Conservation (phyloP, 805 yeast genomes). For the Kuraishia ogatae region DNA sequence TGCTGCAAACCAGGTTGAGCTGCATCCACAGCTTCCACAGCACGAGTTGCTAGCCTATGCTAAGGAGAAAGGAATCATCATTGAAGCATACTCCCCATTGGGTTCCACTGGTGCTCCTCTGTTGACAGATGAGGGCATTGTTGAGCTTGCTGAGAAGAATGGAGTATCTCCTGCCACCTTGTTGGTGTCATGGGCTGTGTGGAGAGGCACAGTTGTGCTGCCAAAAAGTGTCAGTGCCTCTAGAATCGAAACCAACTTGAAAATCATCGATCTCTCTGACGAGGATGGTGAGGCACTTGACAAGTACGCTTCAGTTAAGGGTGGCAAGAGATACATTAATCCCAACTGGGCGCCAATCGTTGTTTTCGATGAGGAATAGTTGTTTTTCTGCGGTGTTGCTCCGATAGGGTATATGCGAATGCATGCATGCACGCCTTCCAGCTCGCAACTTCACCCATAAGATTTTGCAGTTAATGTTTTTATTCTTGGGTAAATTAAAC, state of each 20-base stretch:
- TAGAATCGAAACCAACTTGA: conserved; percentile 32
- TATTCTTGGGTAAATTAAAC: too few species aligned
- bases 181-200: conserved; percentile 49
- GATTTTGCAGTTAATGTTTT: not conserved
- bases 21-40: conserved; percentile 66
- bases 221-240: conserved; percentile 38
- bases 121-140: conserved; percentile 32
- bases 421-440: not conserved
- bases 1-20: conserved; percentile 66
- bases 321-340: conserved; percentile 18
- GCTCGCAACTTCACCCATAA: not conserved
- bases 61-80: conserved; percentile 39
- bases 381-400: not conserved
- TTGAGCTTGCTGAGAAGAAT: conserved; percentile 33
- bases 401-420: not conserved
- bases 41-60: conserved; percentile 45
- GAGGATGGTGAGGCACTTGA: conserved; percentile 27
- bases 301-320: conserved; percentile 21
- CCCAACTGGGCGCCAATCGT: conserved; percentile 12
- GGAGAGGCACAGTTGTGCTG: conserved; percentile 45
- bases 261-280: conserved; percentile 22
- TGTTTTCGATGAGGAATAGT: conserved; percentile 10
- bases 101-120: conserved; percentile 53
- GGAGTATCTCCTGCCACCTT: conserved; percentile 39
- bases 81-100: conserved; percentile 76